Base-by-base conservation (phyloP, 179 eudicot species). In the Actinidia arguta region DNA sequence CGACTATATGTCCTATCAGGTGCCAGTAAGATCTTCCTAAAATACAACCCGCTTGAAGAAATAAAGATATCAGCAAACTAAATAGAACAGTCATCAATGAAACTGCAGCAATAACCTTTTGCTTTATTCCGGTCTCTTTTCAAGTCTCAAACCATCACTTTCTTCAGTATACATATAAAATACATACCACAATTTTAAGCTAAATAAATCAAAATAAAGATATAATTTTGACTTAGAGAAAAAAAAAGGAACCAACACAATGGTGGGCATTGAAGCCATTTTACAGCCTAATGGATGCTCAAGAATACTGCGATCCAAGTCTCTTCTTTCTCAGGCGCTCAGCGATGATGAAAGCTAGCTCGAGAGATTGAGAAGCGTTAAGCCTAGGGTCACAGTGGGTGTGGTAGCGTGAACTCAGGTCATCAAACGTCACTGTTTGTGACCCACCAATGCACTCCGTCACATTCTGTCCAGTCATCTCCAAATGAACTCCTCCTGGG, bases 361-460 rank as follows among this genome's bases (percentile, higher is more conserved):
- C 88, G 20, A 86, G 84, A 48, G 88, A 83, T 27, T 86, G 88
- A 55, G 88, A 86, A 47, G 88, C 89, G 17, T 86, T 86, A 4
- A 86, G 88, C 62, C 88, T 73, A 10, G 88, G 88, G 46, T 86
- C 88, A 46, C 88, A 87, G 83, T 87, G 89, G 44, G 89, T 87
- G 83, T 87, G 89, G 85, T 87, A 87, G 62, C 87, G 86, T 4
- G 89, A 87, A 73, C 89, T 80, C 82, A 87, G 73, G 74, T 87
- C 89, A 61, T 87, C 89, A 55, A 84, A 87, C 0, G 89, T 87
- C 24, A 87, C 87, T 8, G 86, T 87, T 46, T 79, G 64, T 44
- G 89, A 87, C 67, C 89, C 89, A 63, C 89, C 89, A 13, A 87
- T 87, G 85, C 89, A 87, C 59, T 87, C 89, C 0, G 89, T 87